Evolutionary conservation across 805 yeast species (phyloP), one percentile per base, ranked within the genome.

Genomic region (Alloascoidea hylecoeti): DNA sequence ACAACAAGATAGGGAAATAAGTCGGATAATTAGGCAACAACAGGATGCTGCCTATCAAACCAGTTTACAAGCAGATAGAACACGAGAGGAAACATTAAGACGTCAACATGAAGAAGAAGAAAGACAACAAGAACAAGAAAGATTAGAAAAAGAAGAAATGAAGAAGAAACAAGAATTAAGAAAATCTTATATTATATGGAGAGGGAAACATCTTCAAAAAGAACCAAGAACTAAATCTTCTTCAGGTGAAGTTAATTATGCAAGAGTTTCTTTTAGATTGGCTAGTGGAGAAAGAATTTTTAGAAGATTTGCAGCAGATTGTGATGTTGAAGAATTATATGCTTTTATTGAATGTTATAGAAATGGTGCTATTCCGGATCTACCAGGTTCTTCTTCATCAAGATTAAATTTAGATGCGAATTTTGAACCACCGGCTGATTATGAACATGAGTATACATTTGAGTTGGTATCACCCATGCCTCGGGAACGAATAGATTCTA

Each of bases 21-120:
- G 72, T 42, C 64, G 77, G 32, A 70, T 76, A 42, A 60, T 84
- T 23, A 66, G 82, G 38, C 66, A 68, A 42, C 78, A 78, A 47
- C 96, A 88, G 55, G 92, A 85, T 49, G 59, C 69, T 35, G 85
- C 92, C 15, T 86, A 76, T 57, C 75, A 78, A 49, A 69, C 69
- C 27, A 75, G 94, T 0, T 60, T 88, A 27, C 68, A 69, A n/a
- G 64, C 71, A 27, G 97, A 88, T 57, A 66, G 77, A 39, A 63
- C 64, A 38, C 63, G 77, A 19, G 68, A 66, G 17, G 30, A 23
- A 23, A n/a, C 30, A 9, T n/a, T n/a, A n/a, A n/a, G n/a, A n/a
- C 30, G 30, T 9, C 30, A 23, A 23, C 30, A 23, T 9, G 30
- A 23, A n/a, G 13, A 23, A n/a, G 13, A 9, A 9, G 13, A 23